A percentile compares a stretch with the other conserved stretches of the same genome.
These are phyloP conservation scores for Sclerotinia spermophila DNA, from an alignment of 2,329 filamentous ascomycete genomes.

Conservation along the genomic window DNA sequence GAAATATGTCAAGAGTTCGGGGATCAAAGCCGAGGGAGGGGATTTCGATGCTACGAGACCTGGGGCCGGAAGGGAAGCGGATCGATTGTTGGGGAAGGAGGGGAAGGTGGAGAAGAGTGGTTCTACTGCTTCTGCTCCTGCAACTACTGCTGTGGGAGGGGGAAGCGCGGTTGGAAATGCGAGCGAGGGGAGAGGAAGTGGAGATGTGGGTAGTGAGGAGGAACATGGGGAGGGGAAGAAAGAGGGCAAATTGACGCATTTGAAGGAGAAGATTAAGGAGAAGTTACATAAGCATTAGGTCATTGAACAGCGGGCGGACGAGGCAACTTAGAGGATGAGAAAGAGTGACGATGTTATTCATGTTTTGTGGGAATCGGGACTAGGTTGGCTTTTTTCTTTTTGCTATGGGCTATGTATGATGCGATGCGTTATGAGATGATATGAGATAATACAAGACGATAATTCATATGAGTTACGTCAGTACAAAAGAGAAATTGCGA, in stretches of 20 bases:
- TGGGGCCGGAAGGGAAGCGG: slow-evolving; percentile 63
- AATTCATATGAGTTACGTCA: neutral
- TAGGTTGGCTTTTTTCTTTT: neutral
- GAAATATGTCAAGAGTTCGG: slow-evolving; percentile 52
- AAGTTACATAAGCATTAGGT: slow-evolving; percentile 53
- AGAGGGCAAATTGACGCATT: slow-evolving; percentile 46
- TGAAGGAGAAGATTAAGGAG: slow-evolving; percentile 64
- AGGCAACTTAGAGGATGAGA: too few relatives aligned
- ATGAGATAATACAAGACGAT: neutral
- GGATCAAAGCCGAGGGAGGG: slow-evolving; percentile 61
- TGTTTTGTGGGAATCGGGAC: neutral
- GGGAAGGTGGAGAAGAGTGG: slow-evolving; percentile 56
- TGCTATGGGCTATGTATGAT: neutral
- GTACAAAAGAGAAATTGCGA: neutral
- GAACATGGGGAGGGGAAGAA: slow-evolving; percentile 24
- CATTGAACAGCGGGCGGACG: too few relatives aligned
- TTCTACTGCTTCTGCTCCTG: too few relatives aligned
- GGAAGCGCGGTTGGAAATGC: slow-evolving; percentile 67
- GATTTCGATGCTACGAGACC: slow-evolving; percentile 62
- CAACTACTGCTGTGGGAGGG: slow-evolving; percentile 55
- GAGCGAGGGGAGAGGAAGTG: slow-evolving; percentile 52
- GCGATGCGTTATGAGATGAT: neutral
- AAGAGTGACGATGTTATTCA: neutral
- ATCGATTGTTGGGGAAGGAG: slow-evolving; percentile 44
- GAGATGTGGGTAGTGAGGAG: slow-evolving; percentile 39